Base-by-base conservation (phyloP, 768 basidiomycete genomes). In the Phallus indusiatus region DNA sequence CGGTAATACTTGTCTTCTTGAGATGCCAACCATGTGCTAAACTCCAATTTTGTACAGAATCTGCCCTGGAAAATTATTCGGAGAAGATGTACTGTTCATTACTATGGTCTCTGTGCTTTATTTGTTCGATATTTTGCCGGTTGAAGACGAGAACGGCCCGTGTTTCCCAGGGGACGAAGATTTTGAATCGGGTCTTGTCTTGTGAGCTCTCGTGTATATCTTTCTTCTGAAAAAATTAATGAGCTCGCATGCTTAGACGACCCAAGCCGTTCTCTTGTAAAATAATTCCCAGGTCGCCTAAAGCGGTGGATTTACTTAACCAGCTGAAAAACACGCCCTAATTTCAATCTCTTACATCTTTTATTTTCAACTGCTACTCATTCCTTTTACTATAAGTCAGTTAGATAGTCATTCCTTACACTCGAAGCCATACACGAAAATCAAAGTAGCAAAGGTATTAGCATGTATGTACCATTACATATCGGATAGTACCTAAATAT, bases 31-130 rank as follows among this genome's bases (percentile, higher is more conserved):
- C 28, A 28, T 20, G 22, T 47, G 35, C n/a, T 24, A n/a, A 49
- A 42, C 12, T 2, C 12, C 42, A 12, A 4, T 28, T 3, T 42
- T 53, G 20, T 12, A 34, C 18, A 78, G 78, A 37, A 64, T 73
- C 49, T 85, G 83, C 62, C 81, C 82, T 5, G 81, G 83, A 12
- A 71, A 76, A 51, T 71, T 79, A 61, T 76, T 84, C 54, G 82
- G 78, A 2, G 77, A 81, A 55, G 63, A 71, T 5, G 74, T 69
- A 56, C 65, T 79, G 33, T 84, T 76, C 76, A 66, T 76, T 51
- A 74, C 77, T 47, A 72, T 74, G 14, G 74, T 78, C 0, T 72
- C 68, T 56, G 69, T 82, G 11, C 64, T 79, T 37, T 73, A 80
- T n/a, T 69, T 75, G 8, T 72, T 82, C 64, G 69, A 78, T 61